phyloP scores from a whole-genome alignment of 179 eudicot species.

The Heliamphora ciliata region DNA sequence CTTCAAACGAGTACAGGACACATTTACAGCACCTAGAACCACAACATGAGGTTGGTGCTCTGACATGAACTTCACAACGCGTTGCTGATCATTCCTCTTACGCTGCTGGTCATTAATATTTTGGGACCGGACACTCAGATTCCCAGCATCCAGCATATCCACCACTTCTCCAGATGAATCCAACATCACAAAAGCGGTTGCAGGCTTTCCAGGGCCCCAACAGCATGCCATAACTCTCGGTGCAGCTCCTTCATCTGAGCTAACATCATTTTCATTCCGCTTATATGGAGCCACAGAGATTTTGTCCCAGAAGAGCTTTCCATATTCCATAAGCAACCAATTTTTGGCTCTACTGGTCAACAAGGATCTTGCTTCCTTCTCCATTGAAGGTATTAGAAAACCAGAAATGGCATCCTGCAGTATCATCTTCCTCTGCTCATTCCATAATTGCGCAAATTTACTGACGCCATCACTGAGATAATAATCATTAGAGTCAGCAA shows the following conservation, averaged over 20 bases:
- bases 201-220: slow-evolving; percentile 92
- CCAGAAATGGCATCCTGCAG: slow-evolving; percentile 64
- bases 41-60: slow-evolving; percentile 96
- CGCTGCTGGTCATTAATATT: slow-evolving; percentile 75
- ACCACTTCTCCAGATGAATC: slow-evolving; percentile 92
- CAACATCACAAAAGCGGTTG: slow-evolving; percentile 94
- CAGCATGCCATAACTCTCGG: slow-evolving; percentile 99
- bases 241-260: slow-evolving; percentile 78
- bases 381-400: slow-evolving; percentile 72
- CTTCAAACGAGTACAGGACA: slow-evolving; percentile 76
- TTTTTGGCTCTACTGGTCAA: slow-evolving; percentile 70
- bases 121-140: slow-evolving; percentile 60
- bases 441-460: slow-evolving; percentile 92
- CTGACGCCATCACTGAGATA: slow-evolving; percentile 91
- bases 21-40: slow-evolving; percentile 80
- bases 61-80: slow-evolving; percentile 72
- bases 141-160: slow-evolving; percentile 76
- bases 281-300: slow-evolving; percentile 88
- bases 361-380: slow-evolving; percentile 87
- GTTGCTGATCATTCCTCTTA: slow-evolving; percentile 84
- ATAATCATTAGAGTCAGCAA: slow-evolving; percentile 66
- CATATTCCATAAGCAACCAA: slow-evolving; percentile 78
- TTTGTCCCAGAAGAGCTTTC: slow-evolving; percentile 67
- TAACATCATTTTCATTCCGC: slow-evolving; percentile 61
- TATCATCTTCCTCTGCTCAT: slow-evolving; percentile 87